Base-by-base conservation (phyloP, 345 rosid genomes). In the Gossypium turneri region DNA sequence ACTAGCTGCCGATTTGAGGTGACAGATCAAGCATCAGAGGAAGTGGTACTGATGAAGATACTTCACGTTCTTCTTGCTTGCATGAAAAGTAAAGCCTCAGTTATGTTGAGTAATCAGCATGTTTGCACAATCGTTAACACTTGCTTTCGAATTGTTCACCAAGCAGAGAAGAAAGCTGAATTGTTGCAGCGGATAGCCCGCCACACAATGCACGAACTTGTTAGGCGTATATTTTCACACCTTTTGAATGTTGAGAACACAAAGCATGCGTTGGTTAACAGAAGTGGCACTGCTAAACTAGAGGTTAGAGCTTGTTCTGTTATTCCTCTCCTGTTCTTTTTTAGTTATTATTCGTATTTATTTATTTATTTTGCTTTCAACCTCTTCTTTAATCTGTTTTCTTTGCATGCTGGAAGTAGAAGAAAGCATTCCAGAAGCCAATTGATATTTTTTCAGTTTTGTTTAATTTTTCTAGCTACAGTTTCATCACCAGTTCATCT, bases 1-100 rank as follows among this genome's bases (percentile, higher is more conserved):
- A 95, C 97, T 69, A 91, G 93, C 84, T 95, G 99, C 77, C 90
- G 98, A 73, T 95, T 95, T 82, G 99, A 95, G 90, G 92, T 91
- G 80, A 90, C 97, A 55, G 99, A 95, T 88, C 97, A 98, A 79
- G 92, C 94, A 68, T 93, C 98, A 9, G 99, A 93, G 81, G 99
- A 95, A 86, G 97, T 90, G 66, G 99, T 93, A 76, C 84, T 95
- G 67, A 93, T 93, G 99, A 95, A 95, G 85, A 91, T 95, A 73
- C 99, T 95, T 81, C 94, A 90, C 81, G 99, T 95, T 83, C 97
- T 95, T 84, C 82, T 89, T 82, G 90, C 98, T 65, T 93, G 99
- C 70, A 88, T 93, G 90, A 93, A 88, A 84, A 90, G 93, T 69
- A 95, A 92, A 79, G 97, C 98, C 66, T 91, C 99, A 12, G 87